A percentile compares a stretch with the other conserved stretches of the same genome.
Conservation (phyloP, 257 asterid species). For the Solanum chmielewskii region DNA sequence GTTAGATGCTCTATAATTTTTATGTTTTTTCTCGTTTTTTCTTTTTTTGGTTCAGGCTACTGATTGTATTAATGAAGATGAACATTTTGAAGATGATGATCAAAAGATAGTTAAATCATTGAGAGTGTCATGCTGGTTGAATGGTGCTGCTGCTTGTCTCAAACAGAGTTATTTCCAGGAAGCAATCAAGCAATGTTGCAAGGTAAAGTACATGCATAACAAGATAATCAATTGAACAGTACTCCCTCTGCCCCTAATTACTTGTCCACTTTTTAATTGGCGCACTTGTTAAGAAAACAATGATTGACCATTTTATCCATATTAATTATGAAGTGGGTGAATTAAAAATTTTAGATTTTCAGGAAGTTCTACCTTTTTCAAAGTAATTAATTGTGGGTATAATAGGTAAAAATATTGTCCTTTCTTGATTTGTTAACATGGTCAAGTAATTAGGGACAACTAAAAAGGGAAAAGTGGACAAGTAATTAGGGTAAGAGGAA, state of each 20-base stretch:
- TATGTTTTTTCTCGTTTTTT: background rate
- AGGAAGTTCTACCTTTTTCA: too few relatives aligned
- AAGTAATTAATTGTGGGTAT: too few relatives aligned
- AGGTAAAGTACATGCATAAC: constrained; percentile 22
- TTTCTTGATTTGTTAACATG: too few relatives aligned
- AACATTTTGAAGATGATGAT: constrained; percentile 22
- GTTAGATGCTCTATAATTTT: background rate
- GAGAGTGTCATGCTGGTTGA: constrained; percentile 57
- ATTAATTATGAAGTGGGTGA: too few relatives aligned
- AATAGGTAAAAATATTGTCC: too few relatives aligned
- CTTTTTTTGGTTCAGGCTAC: constrained; percentile 25
- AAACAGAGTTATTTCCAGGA: constrained; percentile 37
- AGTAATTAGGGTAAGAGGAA: too few relatives aligned
- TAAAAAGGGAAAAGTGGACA: too few relatives aligned
- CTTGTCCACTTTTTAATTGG: too few relatives aligned
- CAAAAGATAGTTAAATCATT: constrained; percentile 31
- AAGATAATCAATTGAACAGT: background rate
- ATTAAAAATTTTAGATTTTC: too few relatives aligned
- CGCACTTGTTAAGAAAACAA: too few relatives aligned
- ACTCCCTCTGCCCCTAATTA: background rate
- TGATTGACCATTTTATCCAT: too few relatives aligned
- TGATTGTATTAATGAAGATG: constrained; percentile 39
- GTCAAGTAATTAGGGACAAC: too few relatives aligned
- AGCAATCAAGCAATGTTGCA: constrained; percentile 42
- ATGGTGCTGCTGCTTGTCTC: constrained; percentile 58